Conservation (phyloP, 2,329 filamentous ascomycete species). For the Malbranchea zuffiana region DNA sequence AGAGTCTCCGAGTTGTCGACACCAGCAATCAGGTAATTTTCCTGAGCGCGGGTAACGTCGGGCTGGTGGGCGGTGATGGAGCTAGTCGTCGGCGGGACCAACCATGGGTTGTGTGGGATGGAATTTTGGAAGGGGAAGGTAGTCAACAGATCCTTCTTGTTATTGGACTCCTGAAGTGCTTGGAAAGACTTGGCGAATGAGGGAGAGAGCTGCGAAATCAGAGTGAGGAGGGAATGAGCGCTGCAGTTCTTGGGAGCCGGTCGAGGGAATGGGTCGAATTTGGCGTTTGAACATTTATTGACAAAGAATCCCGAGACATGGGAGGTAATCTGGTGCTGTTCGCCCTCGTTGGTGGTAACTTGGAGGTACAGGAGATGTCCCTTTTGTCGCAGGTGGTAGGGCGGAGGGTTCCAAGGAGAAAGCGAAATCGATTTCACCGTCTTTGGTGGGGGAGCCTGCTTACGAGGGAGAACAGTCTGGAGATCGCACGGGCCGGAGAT, state of each 20-base stretch:
- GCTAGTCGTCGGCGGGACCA: conserved; percentile 58
- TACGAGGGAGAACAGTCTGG: conserved; percentile 58
- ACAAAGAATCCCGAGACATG: conserved; percentile 94
- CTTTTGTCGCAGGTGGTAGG: conserved; percentile 78
- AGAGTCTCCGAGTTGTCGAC: conserved; percentile 90
- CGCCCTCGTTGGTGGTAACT: conserved; percentile 83
- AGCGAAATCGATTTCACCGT: conserved; percentile 81
- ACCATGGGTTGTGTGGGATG: conserved; percentile 83
- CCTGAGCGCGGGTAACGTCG: conserved; percentile 82
- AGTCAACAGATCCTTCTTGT: conserved; percentile 72
- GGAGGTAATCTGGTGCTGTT: conserved; percentile 86
- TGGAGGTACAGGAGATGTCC: conserved; percentile 87
- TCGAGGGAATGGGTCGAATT: conserved; percentile 83
- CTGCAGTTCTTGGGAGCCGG: conserved; percentile 64
- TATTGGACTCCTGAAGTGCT: conserved; percentile 72
- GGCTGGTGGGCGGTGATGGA: conserved; percentile 59
- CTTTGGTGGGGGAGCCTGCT: conserved; percentile 62
- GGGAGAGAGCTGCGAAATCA: conserved; percentile 69
- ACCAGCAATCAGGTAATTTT: conserved; percentile 80
- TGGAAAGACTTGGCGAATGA: conserved; percentile 70
- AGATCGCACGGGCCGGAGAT: conserved; percentile 59
- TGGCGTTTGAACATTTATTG: conserved; percentile 89
- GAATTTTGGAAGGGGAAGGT: conserved; percentile 95
- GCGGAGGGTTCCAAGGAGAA: conserved; percentile 93
- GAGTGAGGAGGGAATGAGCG: conserved; percentile 73